Evolutionary conservation across 2,329 filamentous ascomycete genomes (phyloP).

Genomic region (Sarocladium oryzae): DNA sequence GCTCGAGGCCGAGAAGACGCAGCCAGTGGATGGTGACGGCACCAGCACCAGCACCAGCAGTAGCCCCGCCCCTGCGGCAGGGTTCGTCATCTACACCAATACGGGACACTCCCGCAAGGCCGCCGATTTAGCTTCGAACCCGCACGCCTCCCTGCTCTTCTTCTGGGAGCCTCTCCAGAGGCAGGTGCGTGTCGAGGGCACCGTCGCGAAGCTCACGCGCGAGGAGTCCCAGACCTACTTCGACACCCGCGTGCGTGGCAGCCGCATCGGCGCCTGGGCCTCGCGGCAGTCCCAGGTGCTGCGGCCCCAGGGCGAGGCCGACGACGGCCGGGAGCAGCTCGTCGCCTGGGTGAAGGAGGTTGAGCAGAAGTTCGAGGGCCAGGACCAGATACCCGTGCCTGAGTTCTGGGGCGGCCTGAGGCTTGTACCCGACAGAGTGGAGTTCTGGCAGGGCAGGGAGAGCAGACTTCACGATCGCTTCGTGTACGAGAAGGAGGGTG

Average conservation of each 20-base stretch:
- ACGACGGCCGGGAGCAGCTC: slow-evolving; percentile 67
- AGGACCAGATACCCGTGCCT: slow-evolving; percentile 79
- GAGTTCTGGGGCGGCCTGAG: slow-evolving; percentile 92
- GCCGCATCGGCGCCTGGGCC: slow-evolving; percentile 86
- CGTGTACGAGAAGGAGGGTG: slow-evolving; percentile 59
- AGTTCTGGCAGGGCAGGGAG: slow-evolving; percentile 94
- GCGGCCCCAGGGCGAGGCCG: slow-evolving; percentile 46
- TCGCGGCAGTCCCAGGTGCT: slow-evolving; percentile 81
- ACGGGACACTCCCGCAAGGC: slow-evolving; percentile 72
- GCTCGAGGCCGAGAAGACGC: slow-evolving; percentile 53
- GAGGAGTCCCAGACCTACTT: slow-evolving; percentile 69
- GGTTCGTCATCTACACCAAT: slow-evolving; percentile 93
- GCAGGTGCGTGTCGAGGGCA: slow-evolving; percentile 85
- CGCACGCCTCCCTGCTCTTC: slow-evolving; percentile 77
- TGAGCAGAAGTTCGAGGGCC: slow-evolving; percentile 66
- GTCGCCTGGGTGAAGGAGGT: slow-evolving; percentile 72
- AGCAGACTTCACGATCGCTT: slow-evolving; percentile 93
- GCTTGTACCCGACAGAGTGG: slow-evolving; percentile 76
- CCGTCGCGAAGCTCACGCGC: slow-evolving; percentile 54
- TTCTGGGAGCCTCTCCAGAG: slow-evolving; percentile 83
- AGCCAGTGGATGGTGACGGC: neutral
- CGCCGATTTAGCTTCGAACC: slow-evolving; percentile 64
- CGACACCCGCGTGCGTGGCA: slow-evolving; percentile 67
- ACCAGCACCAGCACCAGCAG: slow-evolving; percentile 1
- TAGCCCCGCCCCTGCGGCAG: too few relatives aligned